These are phyloP conservation scores for Fusarium metavorans DNA, from an alignment of 2,329 filamentous ascomycete genomes.

Conservation along the genomic window DNA sequence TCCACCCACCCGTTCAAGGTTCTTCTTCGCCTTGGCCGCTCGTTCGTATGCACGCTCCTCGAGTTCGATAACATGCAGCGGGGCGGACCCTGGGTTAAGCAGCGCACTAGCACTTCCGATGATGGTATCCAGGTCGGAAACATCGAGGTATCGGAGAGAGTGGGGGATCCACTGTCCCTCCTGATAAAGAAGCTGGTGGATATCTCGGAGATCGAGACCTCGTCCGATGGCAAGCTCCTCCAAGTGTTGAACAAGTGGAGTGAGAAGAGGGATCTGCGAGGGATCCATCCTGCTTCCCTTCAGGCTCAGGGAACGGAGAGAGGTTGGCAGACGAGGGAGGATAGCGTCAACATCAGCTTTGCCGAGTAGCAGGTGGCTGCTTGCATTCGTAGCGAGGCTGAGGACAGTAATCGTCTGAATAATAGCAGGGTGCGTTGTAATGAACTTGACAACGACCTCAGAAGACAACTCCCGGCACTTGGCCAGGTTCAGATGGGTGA, in stretches of 20 bases:
- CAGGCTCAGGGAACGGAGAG: constrained; percentile 79
- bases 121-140: constrained; percentile 72
- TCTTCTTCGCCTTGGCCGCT: constrained; percentile 71
- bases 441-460: constrained; percentile 75
- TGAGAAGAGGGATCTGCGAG: constrained; percentile 72
- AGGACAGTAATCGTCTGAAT: constrained; percentile 74
- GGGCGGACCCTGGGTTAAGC: constrained; percentile 70
- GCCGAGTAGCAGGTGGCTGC: constrained; percentile 78
- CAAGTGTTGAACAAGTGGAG: constrained; percentile 74
- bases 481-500: constrained; percentile 83
- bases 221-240: constrained; percentile 82
- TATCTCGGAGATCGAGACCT: constrained; percentile 72
- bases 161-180: constrained; percentile 62
- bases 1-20: constrained; percentile 74
- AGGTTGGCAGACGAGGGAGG: constrained; percentile 73
- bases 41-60: constrained; percentile 75
- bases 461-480: constrained; percentile 80
- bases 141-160: constrained; percentile 79
- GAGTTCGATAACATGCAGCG: constrained; percentile 82
- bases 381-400: constrained; percentile 78
- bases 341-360: constrained; percentile 74
- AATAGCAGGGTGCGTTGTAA: constrained; percentile 77
- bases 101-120: constrained; percentile 70
- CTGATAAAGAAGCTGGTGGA: constrained; percentile 73
- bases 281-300: constrained; percentile 78